Base-by-base conservation (phyloP, 495 filamentous ascomycete species). In the Pyrenopolyporus hunteri region DNA sequence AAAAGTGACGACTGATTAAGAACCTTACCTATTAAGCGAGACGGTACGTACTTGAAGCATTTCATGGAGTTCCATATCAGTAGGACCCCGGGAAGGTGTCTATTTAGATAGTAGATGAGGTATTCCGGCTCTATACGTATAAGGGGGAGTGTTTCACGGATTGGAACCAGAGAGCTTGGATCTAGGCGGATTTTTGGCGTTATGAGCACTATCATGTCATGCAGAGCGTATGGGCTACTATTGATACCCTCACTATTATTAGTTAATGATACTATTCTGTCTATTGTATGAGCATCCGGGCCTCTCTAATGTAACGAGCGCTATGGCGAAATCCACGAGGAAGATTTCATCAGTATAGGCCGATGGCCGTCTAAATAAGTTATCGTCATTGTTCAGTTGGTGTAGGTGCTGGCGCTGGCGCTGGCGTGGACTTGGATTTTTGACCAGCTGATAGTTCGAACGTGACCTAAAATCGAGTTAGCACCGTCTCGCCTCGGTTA, bases 401-500 rank as follows among this genome's bases (percentile, higher is more conserved):
- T 6, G 31, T 22, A n/a, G 53, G n/a, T 48, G 19, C 19, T 28
- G 49, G 35, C 14, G 50, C 6, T 19, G 48, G 47, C n/a, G 40
- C 19, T 36, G 39, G 37, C 19, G 48, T 14, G 6, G 63, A 26
- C 10, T 14, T 31, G 22, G 51, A 32, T 49, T 58, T 66, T 32
- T 65, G 66, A 22, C 56, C 45, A 59, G 64, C 65, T 53, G 62
- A 66, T 48, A 73, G 19, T 36, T 73, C 70, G 25, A 73, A 56
- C 26, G 70, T 73, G 59, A 73, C 70, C 70, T 73, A 59, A 57
- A 56, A 23, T 10, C 17, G 13, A 4, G 33, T 72, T 43, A 67
- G 26, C 28, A 36, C n/a, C n/a, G n/a, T 39, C 39, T 57, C 8
- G 20, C 32, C 43, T 35, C 29, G 56, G 37, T 50, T 33, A n/a